Conservation (phyloP, 768 basidiomycete genomes). For the Hericium alpestre region DNA sequence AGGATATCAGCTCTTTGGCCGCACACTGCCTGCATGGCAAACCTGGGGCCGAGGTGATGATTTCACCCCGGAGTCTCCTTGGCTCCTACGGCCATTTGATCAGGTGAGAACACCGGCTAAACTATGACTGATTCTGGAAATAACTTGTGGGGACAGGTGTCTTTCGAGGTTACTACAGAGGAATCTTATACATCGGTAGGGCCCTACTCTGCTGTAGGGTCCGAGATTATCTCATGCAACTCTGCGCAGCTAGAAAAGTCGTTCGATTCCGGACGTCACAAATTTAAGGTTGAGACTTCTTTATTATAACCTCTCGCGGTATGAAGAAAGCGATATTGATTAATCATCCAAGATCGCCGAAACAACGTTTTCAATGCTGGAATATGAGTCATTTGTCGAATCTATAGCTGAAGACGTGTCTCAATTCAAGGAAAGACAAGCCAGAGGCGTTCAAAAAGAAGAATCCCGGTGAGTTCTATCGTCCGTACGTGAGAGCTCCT, state of each 20-base stretch:
- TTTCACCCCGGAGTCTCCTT: constrained; percentile 39
- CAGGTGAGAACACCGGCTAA: constrained; percentile 27
- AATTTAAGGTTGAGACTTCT: constrained; percentile 31
- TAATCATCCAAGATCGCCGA: constrained; percentile 32
- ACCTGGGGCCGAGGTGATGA: constrained; percentile 45
- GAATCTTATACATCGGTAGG: neutral
- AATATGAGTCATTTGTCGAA: constrained; percentile 33
- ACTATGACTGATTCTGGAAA: neutral
- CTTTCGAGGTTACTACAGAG: constrained; percentile 35
- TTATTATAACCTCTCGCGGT: no score
- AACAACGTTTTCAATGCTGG: constrained; percentile 40
- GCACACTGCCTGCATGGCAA: constrained; percentile 57
- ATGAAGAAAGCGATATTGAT: neutral
- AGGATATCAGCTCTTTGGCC: constrained; percentile 54
- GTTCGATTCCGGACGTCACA: constrained; percentile 44
- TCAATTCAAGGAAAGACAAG: constrained; percentile 32
- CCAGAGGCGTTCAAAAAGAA: constrained; percentile 25
- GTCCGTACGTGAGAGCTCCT: neutral
- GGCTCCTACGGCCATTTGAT: constrained; percentile 55
- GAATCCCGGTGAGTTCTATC: constrained; percentile 26
- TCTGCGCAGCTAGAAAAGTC: constrained; percentile 33
- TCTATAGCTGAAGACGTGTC: constrained; percentile 31
- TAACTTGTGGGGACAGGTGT: constrained; percentile 22
- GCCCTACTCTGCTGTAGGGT: neutral
- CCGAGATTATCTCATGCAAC: neutral